Evolutionary conservation across 78 protist species (phyloP).

Genomic region (Acrasis kona): DNA sequence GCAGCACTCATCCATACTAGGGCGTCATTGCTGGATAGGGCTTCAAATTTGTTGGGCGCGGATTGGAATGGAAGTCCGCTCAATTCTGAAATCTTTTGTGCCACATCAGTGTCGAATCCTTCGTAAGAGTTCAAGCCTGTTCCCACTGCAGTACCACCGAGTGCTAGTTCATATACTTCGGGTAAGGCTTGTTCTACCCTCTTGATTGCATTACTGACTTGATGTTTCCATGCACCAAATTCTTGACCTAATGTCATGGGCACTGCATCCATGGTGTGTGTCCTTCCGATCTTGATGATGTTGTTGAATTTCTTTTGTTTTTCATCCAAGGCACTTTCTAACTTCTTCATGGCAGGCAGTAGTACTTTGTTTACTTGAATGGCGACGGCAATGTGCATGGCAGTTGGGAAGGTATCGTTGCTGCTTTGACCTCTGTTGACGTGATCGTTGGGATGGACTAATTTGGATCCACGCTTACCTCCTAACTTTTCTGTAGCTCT

Average conservation of each 20-base stretch:
- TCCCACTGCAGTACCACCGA: constrained; percentile 96
- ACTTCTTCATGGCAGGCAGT: constrained; percentile 47
- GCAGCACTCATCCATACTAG: constrained; percentile 54
- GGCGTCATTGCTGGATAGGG: constrained; percentile 83
- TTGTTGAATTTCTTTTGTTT: constrained; percentile 50
- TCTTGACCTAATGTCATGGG: constrained; percentile 91
- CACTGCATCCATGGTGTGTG: constrained; percentile 84
- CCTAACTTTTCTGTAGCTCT: constrained; percentile 74
- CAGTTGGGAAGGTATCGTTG: constrained; percentile 92
- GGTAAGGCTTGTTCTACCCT: constrained; percentile 51
- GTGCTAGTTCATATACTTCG: constrained; percentile 60
- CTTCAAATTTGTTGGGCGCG: constrained; percentile 86
- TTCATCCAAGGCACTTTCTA: constrained; percentile 29
- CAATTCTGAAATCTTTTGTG: constrained; percentile 37
- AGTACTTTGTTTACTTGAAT: constrained; percentile 1
- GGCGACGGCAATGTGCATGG: constrained; percentile 89
- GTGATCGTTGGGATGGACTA: constrained; percentile 92
- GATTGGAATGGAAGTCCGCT: constrained; percentile 73
- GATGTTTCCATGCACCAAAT: constrained; percentile 72
- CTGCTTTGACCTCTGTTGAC: constrained; percentile 85
- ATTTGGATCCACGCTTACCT: constrained; percentile 66
- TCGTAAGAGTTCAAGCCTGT: constrained; percentile 81
- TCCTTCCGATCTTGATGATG: constrained; percentile 89
- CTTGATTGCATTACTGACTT: constrained; percentile 46
- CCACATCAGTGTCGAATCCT: constrained; percentile 62